These are phyloP conservation scores for Pythium insidiosum DNA, from an alignment of 352 stramenopile species.

Conservation along the genomic window DNA sequence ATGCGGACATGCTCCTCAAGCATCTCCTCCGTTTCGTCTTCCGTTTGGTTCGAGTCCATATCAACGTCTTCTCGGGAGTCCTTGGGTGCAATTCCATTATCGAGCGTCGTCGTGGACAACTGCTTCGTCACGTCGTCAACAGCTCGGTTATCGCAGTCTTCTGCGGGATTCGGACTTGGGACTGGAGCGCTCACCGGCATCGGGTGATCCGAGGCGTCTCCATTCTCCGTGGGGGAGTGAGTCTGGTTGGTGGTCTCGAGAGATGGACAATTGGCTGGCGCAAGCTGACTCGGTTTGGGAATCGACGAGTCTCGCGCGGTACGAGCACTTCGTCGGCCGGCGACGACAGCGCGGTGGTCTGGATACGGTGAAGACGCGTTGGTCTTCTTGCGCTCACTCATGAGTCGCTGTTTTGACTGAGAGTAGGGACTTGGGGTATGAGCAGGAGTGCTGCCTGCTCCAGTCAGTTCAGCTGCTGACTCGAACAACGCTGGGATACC, in stretches of 20 bases:
- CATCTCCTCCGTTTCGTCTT: conserved; percentile 49
- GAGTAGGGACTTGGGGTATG: conserved; percentile 10
- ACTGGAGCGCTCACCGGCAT: background rate
- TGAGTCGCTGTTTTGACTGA: conserved; percentile 18
- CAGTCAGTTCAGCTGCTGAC: background rate
- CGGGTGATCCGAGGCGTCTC: too few species aligned
- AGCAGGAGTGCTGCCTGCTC: background rate
- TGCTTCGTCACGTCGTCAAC: background rate
- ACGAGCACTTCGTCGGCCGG: conserved; percentile 10
- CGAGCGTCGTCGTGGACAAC: conserved; percentile 6
- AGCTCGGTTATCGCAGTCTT: background rate
- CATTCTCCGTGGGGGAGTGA: too few species aligned
- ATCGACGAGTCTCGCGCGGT: conserved; percentile 1
- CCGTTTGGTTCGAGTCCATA: conserved; percentile 45
- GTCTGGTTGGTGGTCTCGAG: too few species aligned
- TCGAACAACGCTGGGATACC: conserved; percentile 2
- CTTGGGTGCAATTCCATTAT: conserved; percentile 11
- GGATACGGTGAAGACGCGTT: conserved; percentile 20
- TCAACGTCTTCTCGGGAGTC: conserved; percentile 7
- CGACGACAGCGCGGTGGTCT: conserved; percentile 11
- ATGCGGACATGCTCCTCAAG: conserved; percentile 60
- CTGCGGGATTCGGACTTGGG: too few species aligned
- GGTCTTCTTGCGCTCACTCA: conserved; percentile 19
- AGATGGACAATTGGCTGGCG: too few species aligned
- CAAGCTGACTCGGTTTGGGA: too few species aligned